Conservation (phyloP, 441 rosid genomes). For the Erodium trifolium region DNA sequence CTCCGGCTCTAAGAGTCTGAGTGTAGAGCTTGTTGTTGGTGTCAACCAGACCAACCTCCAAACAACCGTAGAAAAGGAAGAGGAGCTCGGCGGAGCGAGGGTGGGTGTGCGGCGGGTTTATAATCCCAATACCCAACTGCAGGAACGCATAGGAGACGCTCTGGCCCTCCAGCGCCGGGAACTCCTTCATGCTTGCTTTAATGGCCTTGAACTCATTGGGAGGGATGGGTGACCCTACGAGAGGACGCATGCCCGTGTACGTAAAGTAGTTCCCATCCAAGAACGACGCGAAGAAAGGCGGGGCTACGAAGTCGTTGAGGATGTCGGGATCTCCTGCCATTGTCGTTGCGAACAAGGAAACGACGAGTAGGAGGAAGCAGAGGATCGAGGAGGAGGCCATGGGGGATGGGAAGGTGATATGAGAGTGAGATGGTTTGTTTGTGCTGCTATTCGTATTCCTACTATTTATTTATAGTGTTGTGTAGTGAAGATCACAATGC, state of each 20-base stretch:
- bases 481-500: no score
- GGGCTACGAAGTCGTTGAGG: neutral
- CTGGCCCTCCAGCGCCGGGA: conserved; percentile 14
- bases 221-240: neutral
- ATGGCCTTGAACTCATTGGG: neutral
- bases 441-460: neutral
- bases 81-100: conserved; percentile 16
- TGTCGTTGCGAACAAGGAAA: neutral
- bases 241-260: neutral
- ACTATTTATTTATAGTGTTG: no score
- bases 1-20: conserved; percentile 11
- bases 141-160: conserved; percentile 10
- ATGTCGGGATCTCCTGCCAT: neutral
- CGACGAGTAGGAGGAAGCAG: neutral
- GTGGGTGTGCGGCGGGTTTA: conserved; percentile 15
- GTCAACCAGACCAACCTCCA: conserved; percentile 16
- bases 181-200: neutral
- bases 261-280: neutral
- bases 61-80: conserved; percentile 8
- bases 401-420: neutral
- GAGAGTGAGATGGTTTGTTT: neutral
- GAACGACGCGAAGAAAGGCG: neutral
- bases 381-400: neutral
- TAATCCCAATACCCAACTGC: neutral
- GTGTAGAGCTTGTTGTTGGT: conserved; percentile 11